Percentiles rank a stretch among this genome's conserved stretches.
These are phyloP conservation scores for Ceratobasidium sp. DNA, from an alignment of 1,284 basidiomycete genomes.

Conservation along the genomic window DNA sequence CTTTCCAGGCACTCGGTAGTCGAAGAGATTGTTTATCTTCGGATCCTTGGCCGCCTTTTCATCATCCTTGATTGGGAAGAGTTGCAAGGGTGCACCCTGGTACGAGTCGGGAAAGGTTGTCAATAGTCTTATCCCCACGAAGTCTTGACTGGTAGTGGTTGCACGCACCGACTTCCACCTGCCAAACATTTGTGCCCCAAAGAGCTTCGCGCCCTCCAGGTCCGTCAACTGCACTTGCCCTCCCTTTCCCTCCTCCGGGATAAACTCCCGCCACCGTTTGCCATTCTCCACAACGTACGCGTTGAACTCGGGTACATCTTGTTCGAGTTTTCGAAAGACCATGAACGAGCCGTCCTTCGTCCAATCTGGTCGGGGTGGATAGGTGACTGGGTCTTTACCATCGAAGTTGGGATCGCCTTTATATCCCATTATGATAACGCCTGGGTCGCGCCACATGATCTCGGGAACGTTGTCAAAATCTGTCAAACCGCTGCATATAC, in stretches of 20 bases:
- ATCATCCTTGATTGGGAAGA: conserved; percentile 48
- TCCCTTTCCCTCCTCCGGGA: not conserved
- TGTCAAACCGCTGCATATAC: no score
- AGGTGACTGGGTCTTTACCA: no score
- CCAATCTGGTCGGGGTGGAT: conserved; percentile 51
- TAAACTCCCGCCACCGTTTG: not conserved
- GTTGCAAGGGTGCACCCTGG: not conserved
- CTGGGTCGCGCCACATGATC: not conserved
- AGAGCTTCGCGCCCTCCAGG: conserved; percentile 53
- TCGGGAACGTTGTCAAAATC: no score
- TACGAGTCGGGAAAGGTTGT: not conserved
- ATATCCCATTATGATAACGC: conserved; percentile 42
- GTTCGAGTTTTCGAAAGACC: conserved; percentile 55
- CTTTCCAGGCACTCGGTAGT: conserved; percentile 49
- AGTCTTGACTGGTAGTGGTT: no score
- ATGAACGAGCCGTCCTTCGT: conserved; percentile 57
- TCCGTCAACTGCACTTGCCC: conserved; percentile 46
- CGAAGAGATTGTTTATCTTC: conserved; percentile 54
- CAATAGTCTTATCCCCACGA: no score
- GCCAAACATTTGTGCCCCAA: conserved; percentile 48
- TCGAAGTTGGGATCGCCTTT: conserved; percentile 18
- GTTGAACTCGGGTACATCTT: conserved; percentile 4
- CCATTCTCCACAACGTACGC: not conserved
- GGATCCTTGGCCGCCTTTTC: conserved; percentile 38
- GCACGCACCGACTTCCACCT: conserved; percentile 50